phyloP scores from a whole-genome alignment of 1,284 basidiomycete species.

The Ustilago vetiveriae region DNA sequence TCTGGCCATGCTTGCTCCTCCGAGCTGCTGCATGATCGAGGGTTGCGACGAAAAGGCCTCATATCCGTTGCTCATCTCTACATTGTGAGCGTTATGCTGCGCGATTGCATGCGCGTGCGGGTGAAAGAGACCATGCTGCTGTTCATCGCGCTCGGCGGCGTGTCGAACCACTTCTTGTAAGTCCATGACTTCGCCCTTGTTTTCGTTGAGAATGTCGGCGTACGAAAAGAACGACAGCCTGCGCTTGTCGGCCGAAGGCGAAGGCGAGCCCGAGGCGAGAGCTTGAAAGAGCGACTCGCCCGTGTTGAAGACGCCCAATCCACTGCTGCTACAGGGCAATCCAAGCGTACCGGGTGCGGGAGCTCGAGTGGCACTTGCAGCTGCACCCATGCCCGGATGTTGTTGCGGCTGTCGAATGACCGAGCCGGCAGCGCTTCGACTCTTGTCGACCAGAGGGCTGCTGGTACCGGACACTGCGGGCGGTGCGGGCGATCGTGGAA shows the following conservation, averaged over 20 bases:
- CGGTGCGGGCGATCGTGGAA: slow-evolving; percentile 36
- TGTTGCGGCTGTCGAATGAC: slow-evolving; percentile 32
- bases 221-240: slow-evolving; percentile 63
- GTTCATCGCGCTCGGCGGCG: slow-evolving; percentile 45
- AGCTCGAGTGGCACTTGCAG: slow-evolving; percentile 11
- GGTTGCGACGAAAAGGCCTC: slow-evolving; percentile 35
- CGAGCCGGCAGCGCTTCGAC: slow-evolving; percentile 14
- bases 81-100: slow-evolving; percentile 1
- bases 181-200: slow-evolving; percentile 54
- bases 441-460: slow-evolving; percentile 32
- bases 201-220: slow-evolving; percentile 62
- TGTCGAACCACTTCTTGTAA: slow-evolving; percentile 48
- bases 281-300: slow-evolving; percentile 36
- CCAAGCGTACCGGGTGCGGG: slow-evolving; percentile 22
- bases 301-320: slow-evolving; percentile 44
- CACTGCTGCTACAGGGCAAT: slow-evolving; percentile 23
- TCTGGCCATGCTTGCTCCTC: slow-evolving; percentile 33
- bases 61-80: slow-evolving; percentile 11
- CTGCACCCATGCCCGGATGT: slow-evolving; percentile 25
- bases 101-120: slow-evolving; percentile 4
- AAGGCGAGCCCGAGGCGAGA: slow-evolving; percentile 39
- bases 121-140: slow-evolving; percentile 40
- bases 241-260: slow-evolving; percentile 50
- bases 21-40: slow-evolving; percentile 47
- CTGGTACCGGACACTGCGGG: slow-evolving; percentile 20